These are phyloP conservation scores for Ceratobasidium papillatum DNA, from an alignment of 1,284 basidiomycete genomes.

Conservation along the genomic window DNA sequence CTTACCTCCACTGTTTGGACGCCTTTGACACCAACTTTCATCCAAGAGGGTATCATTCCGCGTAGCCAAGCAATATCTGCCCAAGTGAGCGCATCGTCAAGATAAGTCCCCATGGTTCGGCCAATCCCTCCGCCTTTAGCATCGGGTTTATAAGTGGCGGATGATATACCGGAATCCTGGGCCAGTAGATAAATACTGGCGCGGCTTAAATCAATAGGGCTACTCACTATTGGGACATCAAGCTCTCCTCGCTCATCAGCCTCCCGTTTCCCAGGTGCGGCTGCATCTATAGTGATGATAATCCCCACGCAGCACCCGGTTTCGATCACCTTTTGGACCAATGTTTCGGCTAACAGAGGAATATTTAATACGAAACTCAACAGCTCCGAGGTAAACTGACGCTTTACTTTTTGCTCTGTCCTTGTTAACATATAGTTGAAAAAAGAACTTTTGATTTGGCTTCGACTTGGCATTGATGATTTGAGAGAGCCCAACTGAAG, in stretches of 20 bases:
- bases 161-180: conserved; percentile 35
- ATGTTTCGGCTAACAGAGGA: conserved; percentile 62
- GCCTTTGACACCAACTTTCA: conserved; percentile 42
- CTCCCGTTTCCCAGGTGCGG: conserved; percentile 87
- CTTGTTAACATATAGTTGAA: conserved; percentile 84
- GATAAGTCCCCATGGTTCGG: conserved; percentile 43
- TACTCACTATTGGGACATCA: conserved; percentile 45
- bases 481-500: conserved; percentile 77
- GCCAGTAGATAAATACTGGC: not conserved
- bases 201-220: too few relatives aligned
- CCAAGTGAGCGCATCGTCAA: conserved; percentile 44
- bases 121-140: conserved; percentile 43
- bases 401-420: conserved; percentile 61
- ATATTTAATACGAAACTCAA: not conserved
- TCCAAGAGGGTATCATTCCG: conserved; percentile 36
- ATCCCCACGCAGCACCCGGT: conserved; percentile 81
- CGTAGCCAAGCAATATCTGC: conserved; percentile 45
- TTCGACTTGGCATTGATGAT: conserved; percentile 67
- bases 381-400: not conserved
- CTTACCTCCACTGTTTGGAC: conserved; percentile 44
- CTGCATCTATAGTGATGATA: conserved; percentile 90
- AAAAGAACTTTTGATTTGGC: conserved; percentile 77
- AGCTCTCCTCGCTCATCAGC: conserved; percentile 64
- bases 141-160: conserved; percentile 39
- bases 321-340: conserved; percentile 74